Evolutionary conservation across 371 early-diverging fungal genomes (phyloP).

Genomic region (Parasitella parasitica): DNA sequence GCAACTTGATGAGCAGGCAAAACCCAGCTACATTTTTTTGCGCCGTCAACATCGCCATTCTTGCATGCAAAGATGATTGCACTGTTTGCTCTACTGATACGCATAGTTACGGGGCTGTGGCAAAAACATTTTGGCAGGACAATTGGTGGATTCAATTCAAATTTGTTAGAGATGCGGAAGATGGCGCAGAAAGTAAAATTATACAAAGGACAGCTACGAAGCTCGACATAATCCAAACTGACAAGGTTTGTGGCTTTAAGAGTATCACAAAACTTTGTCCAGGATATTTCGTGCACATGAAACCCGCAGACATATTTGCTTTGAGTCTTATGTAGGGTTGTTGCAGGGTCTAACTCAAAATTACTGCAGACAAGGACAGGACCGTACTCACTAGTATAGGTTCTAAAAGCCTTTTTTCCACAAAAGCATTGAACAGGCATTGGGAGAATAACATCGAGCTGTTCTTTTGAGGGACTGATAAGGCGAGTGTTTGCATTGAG

Average conservation of each 20-base stretch:
- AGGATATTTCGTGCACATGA: conserved; percentile 43
- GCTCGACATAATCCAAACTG: conserved; percentile 28
- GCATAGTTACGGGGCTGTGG: conserved; percentile 13
- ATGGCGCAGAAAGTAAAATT: conserved; percentile 50
- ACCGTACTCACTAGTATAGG: conserved; percentile 19
- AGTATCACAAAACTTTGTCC: conserved; percentile 26
- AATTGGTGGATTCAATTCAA: conserved; percentile 4
- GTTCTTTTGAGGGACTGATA: conserved; percentile 1
- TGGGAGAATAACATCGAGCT: conserved; percentile 7
- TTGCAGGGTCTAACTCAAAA: neutral
- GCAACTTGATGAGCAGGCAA: conserved; percentile 30
- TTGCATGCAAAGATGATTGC: conserved; percentile 29
- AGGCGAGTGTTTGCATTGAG: neutral
- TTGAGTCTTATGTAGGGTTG: neutral
- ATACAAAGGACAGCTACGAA: conserved; percentile 40
- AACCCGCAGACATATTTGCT: conserved; percentile 40
- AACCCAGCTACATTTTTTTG: conserved; percentile 33
- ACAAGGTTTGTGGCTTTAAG: conserved; percentile 6
- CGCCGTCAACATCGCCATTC: conserved; percentile 27
- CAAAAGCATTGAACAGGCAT: conserved; percentile 40
- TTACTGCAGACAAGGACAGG: conserved; percentile 19
- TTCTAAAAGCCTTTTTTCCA: conserved; percentile 23
- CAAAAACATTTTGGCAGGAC: conserved; percentile 32
- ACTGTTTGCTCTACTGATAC: neutral
- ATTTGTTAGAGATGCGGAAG: conserved; percentile 28